Evolutionary conservation across 768 basidiomycete genomes (phyloP).

Genomic region (Ephemerocybe angulata): DNA sequence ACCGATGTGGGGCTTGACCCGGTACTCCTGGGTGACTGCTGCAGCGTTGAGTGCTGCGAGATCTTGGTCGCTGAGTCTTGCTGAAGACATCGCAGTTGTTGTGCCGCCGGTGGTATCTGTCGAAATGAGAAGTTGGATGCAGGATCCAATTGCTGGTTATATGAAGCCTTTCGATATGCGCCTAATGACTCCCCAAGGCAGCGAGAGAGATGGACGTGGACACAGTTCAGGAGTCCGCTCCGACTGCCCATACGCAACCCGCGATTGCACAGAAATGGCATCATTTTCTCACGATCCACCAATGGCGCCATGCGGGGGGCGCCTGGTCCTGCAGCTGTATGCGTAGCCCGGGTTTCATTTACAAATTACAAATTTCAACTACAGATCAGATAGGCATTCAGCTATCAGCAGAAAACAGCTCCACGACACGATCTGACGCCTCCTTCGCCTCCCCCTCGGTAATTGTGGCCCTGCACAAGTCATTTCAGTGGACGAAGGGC

Average conservation of each 20-base stretch:
- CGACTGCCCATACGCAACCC: slow-evolving; percentile 2
- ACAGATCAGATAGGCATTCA: neutral
- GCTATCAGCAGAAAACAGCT: slow-evolving; percentile 24
- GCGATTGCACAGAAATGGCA: slow-evolving; percentile 1
- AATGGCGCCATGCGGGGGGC: neutral
- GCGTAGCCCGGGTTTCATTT: too few species aligned
- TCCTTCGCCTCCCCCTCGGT: slow-evolving; percentile 36
- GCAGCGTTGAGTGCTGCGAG: slow-evolving; percentile 81
- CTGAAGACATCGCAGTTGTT: slow-evolving; percentile 40
- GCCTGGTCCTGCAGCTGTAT: too few species aligned
- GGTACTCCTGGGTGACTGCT: slow-evolving; percentile 85
- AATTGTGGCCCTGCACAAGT: slow-evolving; percentile 42
- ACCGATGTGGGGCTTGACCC: slow-evolving; percentile 88
- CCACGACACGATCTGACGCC: slow-evolving; percentile 39
- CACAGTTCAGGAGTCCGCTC: neutral
- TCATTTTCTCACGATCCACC: slow-evolving; percentile 10
- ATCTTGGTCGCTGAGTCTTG: slow-evolving; percentile 68
- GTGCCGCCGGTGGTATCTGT: neutral
- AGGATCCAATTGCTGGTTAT: neutral
- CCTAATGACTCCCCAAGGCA: neutral
- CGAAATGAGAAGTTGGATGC: neutral
- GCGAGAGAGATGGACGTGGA: neutral
- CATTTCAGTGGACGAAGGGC: neutral
- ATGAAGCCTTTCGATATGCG: neutral
- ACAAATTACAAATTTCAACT: neutral